Evolutionary conservation across 2,329 filamentous ascomycete species (phyloP).

Genomic region (Ophiostoma piceae): DNA sequence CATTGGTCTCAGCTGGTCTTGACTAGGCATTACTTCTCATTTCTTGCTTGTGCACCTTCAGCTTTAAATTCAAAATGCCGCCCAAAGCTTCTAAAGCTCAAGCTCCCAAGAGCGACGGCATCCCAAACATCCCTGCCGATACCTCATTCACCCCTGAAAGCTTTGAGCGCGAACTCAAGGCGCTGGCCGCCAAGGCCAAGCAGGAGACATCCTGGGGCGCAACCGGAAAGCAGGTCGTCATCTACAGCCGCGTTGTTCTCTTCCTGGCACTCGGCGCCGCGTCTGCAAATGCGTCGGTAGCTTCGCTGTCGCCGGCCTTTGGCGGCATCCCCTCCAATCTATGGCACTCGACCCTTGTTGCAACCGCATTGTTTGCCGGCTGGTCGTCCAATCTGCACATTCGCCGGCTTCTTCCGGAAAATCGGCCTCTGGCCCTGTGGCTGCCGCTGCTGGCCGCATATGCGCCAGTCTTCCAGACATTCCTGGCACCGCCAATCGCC

Average conservation of each 20-base stretch:
- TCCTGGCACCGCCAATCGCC: conserved; percentile 41
- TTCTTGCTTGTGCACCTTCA: background rate
- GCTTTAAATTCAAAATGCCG: background rate
- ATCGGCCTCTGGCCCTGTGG: conserved; percentile 49
- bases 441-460: conserved; percentile 70
- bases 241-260: conserved; percentile 41
- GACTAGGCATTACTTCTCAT: background rate
- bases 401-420: conserved; percentile 40
- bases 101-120: background rate
- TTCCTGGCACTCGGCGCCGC: conserved; percentile 56
- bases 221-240: conserved; percentile 35
- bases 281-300: conserved; percentile 65
- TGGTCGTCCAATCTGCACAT: conserved; percentile 63
- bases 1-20: background rate
- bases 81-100: background rate
- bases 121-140: conserved; percentile 30
- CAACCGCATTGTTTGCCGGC: conserved; percentile 62
- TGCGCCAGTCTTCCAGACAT: conserved; percentile 57
- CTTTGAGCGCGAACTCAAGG: conserved; percentile 51
- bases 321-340: conserved; percentile 72
- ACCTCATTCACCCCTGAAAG: conserved; percentile 45
- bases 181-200: conserved; percentile 44
- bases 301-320: conserved; percentile 80
- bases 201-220: conserved; percentile 35
- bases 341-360: conserved; percentile 64